phyloP scores from a whole-genome alignment of 495 filamentous ascomycete species.

The Neurospora sp. region DNA sequence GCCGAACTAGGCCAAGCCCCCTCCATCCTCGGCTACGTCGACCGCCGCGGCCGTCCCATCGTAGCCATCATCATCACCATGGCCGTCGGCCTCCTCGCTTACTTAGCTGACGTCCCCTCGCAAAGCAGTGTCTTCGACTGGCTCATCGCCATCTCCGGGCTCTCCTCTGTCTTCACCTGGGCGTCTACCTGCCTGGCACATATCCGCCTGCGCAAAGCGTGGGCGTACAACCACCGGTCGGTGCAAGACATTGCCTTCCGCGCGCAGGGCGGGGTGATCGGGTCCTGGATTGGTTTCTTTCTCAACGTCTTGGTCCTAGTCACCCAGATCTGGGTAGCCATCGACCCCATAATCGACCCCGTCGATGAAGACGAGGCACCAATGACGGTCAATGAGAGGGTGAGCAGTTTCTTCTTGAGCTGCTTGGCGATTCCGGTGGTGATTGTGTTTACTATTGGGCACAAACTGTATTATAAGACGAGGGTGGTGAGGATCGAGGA shows the following conservation, averaged over 20 bases:
- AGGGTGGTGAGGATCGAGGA: conserved; percentile 52
- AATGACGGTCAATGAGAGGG: conserved; percentile 30
- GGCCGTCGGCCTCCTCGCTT: conserved; percentile 64
- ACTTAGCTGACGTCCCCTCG: conserved; percentile 55
- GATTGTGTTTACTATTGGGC: conserved; percentile 60
- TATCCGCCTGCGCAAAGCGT: conserved; percentile 82
- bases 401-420: conserved; percentile 59
- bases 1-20: conserved; percentile 82
- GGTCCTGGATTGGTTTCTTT: conserved; percentile 74
- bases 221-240: conserved; percentile 59
- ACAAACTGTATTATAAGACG: conserved; percentile 70
- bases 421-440: conserved; percentile 82
- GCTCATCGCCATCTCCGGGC: conserved; percentile 83
- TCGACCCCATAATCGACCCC: conserved; percentile 69
- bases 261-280: conserved; percentile 69
- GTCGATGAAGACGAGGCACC: background rate
- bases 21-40: conserved; percentile 66
- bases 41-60: conserved; percentile 72
- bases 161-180: conserved; percentile 92
- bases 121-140: conserved; percentile 64
- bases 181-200: conserved; percentile 78
- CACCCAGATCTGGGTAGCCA: conserved; percentile 85
- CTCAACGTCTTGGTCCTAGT: conserved; percentile 73
- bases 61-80: conserved; percentile 61
- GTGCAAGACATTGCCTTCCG: conserved; percentile 74